phyloP scores from a whole-genome alignment of 2,329 filamentous ascomycete genomes.

The Furcasterigmium furcatum region DNA sequence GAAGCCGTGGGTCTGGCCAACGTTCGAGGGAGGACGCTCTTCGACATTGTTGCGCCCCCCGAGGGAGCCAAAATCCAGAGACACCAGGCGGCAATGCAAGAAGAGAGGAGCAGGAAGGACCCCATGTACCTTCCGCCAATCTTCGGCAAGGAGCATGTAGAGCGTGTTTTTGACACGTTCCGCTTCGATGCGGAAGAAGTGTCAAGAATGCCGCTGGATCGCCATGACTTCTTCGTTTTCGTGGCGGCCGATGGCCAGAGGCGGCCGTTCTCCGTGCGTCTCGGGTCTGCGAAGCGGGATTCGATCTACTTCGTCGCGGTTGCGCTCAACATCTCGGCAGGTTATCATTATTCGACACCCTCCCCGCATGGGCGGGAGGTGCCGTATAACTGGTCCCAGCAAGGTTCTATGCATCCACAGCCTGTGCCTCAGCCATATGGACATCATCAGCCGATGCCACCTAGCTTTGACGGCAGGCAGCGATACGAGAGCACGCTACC shows the following conservation, averaged over 20 bases:
- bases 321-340: constrained; percentile 32
- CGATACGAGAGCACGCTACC: constrained; percentile 31
- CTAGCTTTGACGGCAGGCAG: constrained; percentile 43
- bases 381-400: constrained; percentile 36
- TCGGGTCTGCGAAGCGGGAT: constrained; percentile 57
- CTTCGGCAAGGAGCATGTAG: constrained; percentile 50
- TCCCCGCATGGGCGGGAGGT: constrained; percentile 41
- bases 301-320: constrained; percentile 62
- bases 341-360: constrained; percentile 39
- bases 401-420: constrained; percentile 18
- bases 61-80: constrained; percentile 51
- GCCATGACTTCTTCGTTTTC: constrained; percentile 54
- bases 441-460: constrained; percentile 42
- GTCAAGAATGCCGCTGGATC: constrained; percentile 47
- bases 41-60: constrained; percentile 46
- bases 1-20: constrained; percentile 49
- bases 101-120: constrained; percentile 54
- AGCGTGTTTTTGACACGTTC: constrained; percentile 51
- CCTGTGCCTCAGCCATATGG: constrained; percentile 21
- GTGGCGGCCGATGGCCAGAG: constrained; percentile 46
- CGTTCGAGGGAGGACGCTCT: constrained; percentile 46
- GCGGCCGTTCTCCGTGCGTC: constrained; percentile 44
- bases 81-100: constrained; percentile 50
- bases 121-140: constrained; percentile 64
- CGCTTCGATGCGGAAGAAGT: constrained; percentile 53